Evolutionary conservation across 257 asterid species (phyloP).

Genomic region (Echites panduratus): DNA sequence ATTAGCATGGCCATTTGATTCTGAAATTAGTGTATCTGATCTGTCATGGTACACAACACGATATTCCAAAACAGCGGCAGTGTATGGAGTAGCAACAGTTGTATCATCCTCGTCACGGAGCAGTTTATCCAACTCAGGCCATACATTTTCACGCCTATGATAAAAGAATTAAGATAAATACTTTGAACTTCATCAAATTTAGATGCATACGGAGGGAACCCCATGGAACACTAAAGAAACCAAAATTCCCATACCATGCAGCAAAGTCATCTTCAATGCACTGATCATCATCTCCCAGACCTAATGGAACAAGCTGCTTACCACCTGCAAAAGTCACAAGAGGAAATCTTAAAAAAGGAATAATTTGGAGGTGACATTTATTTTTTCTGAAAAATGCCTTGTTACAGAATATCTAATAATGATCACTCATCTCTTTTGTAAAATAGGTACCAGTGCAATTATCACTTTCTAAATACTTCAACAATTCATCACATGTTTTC

Average conservation of each 20-base stretch:
- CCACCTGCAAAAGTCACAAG: constrained; percentile 53
- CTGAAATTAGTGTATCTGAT: constrained; percentile 27
- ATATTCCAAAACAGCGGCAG: constrained; percentile 88
- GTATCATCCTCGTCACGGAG: constrained; percentile 65
- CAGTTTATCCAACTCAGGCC: constrained; percentile 91
- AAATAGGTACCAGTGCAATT: neutral
- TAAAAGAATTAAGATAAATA: constrained; percentile 6
- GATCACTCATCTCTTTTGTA: neutral
- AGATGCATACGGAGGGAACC: too few relatives aligned
- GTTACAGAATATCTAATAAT: neutral
- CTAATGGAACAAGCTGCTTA: constrained; percentile 67
- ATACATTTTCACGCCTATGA: constrained; percentile 76
- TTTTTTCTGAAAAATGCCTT: neutral
- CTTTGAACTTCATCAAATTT: neutral
- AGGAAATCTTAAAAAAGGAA: constrained; percentile 17
- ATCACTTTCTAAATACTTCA: neutral
- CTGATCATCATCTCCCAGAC: constrained; percentile 98
- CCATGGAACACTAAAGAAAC: neutral
- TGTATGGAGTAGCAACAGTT: constrained; percentile 73
- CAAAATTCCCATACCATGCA: constrained; percentile 51
- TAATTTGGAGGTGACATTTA: neutral
- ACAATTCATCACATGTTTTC: neutral
- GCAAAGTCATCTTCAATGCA: constrained; percentile 98
- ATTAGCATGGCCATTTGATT: constrained; percentile 38
- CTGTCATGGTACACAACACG: constrained; percentile 72